Conservation (phyloP, 2,329 filamentous ascomycete genomes). For the Podosphaera fusca region DNA sequence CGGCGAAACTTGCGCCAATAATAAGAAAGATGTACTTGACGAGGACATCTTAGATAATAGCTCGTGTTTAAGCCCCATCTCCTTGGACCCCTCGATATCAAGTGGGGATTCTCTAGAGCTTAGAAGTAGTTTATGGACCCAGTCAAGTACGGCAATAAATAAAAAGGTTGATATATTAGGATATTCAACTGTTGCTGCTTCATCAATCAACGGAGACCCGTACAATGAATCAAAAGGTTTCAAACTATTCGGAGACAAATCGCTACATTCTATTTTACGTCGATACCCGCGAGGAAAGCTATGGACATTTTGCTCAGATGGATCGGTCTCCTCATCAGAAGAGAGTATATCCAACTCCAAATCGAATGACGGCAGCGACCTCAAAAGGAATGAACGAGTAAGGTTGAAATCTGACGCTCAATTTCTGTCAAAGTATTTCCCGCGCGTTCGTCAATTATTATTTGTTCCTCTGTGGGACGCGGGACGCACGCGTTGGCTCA, state of each 20-base stretch:
- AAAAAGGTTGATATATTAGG: conserved; percentile 13
- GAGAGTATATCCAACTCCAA: conserved; percentile 15
- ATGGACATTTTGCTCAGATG: conserved; percentile 24
- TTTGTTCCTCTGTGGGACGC: conserved; percentile 28
- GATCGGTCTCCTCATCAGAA: conserved; percentile 20
- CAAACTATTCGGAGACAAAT: conserved; percentile 12
- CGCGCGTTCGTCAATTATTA: conserved; percentile 23
- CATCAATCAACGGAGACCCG: conserved; percentile 14
- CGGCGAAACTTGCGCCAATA: conserved; percentile 5
- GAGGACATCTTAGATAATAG: not conserved
- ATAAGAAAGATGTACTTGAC: not conserved
- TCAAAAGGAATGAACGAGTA: conserved; percentile 1
- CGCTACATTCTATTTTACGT: conserved; percentile 16
- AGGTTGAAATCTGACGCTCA: conserved; percentile 12
- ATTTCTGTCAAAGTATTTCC: conserved; percentile 19
- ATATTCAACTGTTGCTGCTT: conserved; percentile 13
- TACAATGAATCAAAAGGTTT: conserved; percentile 11
- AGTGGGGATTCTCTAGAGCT: too few species aligned
- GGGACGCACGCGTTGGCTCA: conserved; percentile 23
- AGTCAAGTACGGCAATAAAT: conserved; percentile 4
- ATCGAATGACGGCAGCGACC: not conserved
- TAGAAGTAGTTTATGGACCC: conserved; percentile 3
- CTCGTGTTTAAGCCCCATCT: too few species aligned
- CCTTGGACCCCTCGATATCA: too few species aligned
- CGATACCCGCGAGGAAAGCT: conserved; percentile 25